phyloP scores from a whole-genome alignment of 306 rosid species.

The Prunus davidiana region DNA sequence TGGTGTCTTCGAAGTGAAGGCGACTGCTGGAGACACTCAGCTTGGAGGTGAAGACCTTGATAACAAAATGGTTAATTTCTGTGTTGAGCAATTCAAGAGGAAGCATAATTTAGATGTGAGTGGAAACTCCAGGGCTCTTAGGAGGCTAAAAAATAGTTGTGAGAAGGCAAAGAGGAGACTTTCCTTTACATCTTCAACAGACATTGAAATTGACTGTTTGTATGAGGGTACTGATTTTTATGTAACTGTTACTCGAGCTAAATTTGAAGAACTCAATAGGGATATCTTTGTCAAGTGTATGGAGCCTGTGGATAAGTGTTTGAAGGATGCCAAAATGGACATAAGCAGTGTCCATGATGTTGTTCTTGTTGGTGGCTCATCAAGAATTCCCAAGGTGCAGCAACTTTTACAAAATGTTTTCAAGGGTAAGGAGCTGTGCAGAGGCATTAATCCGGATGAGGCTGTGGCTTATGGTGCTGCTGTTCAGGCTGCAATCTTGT shows the following conservation, averaged over 20 bases:
- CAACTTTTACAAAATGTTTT: too few species aligned
- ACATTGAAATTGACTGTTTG: slow-evolving; percentile 10
- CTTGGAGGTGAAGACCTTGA: slow-evolving; percentile 13
- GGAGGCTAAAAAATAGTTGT: neutral
- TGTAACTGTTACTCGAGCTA: neutral
- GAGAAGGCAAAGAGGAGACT: slow-evolving; percentile 11
- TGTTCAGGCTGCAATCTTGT: too few species aligned
- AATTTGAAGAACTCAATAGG: slow-evolving; percentile 2
- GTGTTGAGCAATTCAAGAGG: neutral
- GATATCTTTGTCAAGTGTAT: neutral
- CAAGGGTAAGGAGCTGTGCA: too few species aligned
- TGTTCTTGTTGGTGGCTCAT: slow-evolving; percentile 8
- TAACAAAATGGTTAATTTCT: slow-evolving; percentile 2
- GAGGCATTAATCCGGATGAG: too few species aligned
- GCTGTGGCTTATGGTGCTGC: too few species aligned
- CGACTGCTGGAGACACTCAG: slow-evolving; percentile 11
- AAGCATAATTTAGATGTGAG: neutral
- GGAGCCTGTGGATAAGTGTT: neutral
- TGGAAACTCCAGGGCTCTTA: neutral
- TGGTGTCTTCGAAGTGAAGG: neutral
- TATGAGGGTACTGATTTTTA: neutral
- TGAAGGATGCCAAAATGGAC: neutral
- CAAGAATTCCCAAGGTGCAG: neutral
- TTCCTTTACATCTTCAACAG: neutral
- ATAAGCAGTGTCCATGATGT: too few species aligned